Evolutionary conservation across 257 asterid species (phyloP).

Genomic region (Solanum piurae): DNA sequence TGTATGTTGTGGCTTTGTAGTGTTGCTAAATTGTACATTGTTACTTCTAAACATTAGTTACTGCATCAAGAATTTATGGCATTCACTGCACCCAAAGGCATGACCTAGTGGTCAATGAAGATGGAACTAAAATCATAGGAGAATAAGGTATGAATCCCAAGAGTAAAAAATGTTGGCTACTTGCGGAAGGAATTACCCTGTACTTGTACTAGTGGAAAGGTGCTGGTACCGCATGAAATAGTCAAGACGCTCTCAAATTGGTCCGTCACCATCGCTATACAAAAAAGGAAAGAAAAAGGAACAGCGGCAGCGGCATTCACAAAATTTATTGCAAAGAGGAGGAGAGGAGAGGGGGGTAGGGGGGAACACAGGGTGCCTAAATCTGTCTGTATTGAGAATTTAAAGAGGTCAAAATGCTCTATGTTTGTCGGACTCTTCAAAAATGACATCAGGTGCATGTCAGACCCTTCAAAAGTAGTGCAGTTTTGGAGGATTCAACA

Average conservation of each 20-base stretch:
- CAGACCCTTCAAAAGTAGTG: background rate
- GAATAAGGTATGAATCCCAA: background rate
- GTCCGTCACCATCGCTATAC: background rate
- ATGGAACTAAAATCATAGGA: background rate
- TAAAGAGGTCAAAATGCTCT: background rate
- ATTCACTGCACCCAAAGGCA: background rate
- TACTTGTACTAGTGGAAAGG: background rate
- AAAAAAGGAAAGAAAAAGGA: background rate
- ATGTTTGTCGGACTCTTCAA: background rate
- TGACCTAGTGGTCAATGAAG: background rate
- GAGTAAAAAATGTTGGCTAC: background rate
- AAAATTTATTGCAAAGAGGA: background rate
- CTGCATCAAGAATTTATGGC: background rate
- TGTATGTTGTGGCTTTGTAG: background rate
- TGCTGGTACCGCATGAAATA: background rate
- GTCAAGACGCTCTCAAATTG: background rate
- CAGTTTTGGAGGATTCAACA: background rate
- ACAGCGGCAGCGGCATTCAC: background rate
- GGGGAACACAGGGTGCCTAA: background rate
- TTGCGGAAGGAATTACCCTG: background rate
- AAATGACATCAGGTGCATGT: background rate
- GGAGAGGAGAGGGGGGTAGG: background rate
- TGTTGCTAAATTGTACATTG: background rate
- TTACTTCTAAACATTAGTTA: background rate
- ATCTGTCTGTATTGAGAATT: background rate